phyloP scores from a whole-genome alignment of 1,139 yeast genomes.

The Suhomyces panamericanus region DNA sequence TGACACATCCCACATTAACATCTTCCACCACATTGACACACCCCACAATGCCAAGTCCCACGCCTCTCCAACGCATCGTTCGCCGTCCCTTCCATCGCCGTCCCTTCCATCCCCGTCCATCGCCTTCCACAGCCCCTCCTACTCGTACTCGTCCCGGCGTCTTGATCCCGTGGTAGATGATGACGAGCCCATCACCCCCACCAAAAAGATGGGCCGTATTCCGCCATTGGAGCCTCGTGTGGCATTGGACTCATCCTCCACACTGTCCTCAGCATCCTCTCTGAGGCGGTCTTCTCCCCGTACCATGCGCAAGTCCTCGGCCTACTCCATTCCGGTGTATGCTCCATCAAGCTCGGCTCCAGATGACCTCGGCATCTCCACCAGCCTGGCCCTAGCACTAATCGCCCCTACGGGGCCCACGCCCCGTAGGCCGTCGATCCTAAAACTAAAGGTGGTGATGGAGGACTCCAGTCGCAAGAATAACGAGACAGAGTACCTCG shows the following conservation, averaged over 20 bases:
- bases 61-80: too few species aligned
- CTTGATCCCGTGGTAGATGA: constrained; percentile 6
- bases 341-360: neutral
- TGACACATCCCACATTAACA: too few species aligned
- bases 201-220: neutral
- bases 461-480: constrained; percentile 6
- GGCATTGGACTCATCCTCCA: neutral
- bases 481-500: constrained; percentile 16
- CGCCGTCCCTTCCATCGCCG: neutral
- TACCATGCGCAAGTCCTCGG: neutral
- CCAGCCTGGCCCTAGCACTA: neutral
- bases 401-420: constrained; percentile 2
- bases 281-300: neutral
- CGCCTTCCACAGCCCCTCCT: neutral
- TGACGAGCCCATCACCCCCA: constrained; percentile 5
- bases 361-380: constrained; percentile 8
- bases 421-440: constrained; percentile 2
- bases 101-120: neutral
- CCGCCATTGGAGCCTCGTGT: neutral
- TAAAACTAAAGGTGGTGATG: constrained; percentile 25
- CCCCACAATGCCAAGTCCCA: too few species aligned
- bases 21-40: too few species aligned
- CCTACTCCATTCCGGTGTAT: constrained; percentile 1
- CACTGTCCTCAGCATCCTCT: neutral
- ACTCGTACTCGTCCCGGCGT: neutral